Percentiles rank a stretch among this genome's conserved stretches.
phyloP scores from a whole-genome alignment of 495 filamentous ascomycete species.

The Penicillium turbatum region DNA sequence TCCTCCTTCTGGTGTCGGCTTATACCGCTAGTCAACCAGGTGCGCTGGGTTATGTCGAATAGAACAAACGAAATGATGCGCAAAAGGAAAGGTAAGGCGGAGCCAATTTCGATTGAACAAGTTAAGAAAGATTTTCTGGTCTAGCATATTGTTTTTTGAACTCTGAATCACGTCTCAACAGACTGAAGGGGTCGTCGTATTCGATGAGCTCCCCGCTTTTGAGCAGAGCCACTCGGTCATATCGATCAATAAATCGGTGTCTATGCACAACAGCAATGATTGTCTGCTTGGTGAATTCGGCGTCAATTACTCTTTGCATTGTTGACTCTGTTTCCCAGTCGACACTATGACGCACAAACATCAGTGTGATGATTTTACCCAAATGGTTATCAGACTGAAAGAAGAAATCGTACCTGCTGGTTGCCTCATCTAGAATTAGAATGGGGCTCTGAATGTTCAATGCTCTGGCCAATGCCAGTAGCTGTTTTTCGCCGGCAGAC shows the following conservation, averaged over 20 bases:
- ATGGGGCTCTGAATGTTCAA: constrained; percentile 11
- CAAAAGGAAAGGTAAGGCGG: no score
- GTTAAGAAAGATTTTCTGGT: no score
- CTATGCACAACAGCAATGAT: constrained; percentile 54
- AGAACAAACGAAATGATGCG: no score
- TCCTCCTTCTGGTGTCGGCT: no score
- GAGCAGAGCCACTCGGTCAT: constrained; percentile 34
- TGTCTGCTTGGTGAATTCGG: constrained; percentile 46
- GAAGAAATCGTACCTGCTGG: constrained; percentile 20
- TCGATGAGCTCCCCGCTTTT: constrained; percentile 20
- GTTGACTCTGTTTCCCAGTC: constrained; percentile 43
- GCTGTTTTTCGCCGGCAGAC: constrained; percentile 24
- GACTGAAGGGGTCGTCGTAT: background rate
- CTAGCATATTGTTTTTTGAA: background rate
- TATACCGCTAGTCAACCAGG: no score
- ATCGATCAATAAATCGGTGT: constrained; percentile 43
- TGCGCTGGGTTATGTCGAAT: no score
- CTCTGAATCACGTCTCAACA: background rate
- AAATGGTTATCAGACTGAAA: no score
- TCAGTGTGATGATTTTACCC: no score
- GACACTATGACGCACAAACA: constrained; percentile 21
- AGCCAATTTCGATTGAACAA: no score
- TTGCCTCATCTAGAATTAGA: constrained; percentile 28
- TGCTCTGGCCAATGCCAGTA: constrained; percentile 23
- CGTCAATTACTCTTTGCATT: constrained; percentile 47